These are phyloP conservation scores for Persicaria maculosa DNA, from an alignment of 148 eudicot genomes.

Conservation along the genomic window DNA sequence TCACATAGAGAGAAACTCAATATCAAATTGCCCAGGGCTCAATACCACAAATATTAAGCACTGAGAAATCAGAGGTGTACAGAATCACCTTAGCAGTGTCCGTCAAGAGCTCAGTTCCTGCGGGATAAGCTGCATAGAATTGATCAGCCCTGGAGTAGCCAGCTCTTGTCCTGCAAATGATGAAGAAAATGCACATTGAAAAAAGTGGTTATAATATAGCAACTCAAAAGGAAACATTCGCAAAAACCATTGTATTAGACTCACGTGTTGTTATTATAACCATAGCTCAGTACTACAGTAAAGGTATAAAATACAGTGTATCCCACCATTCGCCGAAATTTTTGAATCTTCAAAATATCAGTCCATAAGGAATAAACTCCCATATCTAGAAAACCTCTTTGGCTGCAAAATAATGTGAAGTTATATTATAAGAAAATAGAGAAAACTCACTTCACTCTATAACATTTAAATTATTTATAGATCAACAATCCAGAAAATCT, in stretches of 20 bases:
- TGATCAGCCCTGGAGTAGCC: constrained; percentile 91
- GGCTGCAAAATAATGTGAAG: neutral
- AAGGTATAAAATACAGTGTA: constrained; percentile 58
- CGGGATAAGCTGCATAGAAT: constrained; percentile 85
- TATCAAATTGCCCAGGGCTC: neutral
- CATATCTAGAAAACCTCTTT: constrained; percentile 21
- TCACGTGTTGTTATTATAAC: constrained; percentile 75
- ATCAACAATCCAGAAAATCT: neutral
- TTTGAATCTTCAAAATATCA: constrained; percentile 76
- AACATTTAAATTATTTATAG: neutral
- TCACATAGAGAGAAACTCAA: constrained; percentile 3
- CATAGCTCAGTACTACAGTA: constrained; percentile 40
- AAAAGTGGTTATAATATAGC: neutral
- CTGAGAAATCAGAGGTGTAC: neutral
- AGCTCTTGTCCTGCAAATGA: constrained; percentile 56
- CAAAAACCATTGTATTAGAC: constrained; percentile 9
- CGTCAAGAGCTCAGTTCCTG: constrained; percentile 86
- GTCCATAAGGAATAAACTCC: constrained; percentile 41
- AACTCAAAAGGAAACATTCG: neutral
- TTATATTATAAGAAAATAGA: neutral
- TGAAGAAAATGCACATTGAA: constrained; percentile 2
- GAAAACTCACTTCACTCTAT: neutral
- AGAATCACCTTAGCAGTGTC: constrained; percentile 65
- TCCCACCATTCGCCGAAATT: constrained; percentile 53
- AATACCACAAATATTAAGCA: neutral